Base-by-base conservation (phyloP, 2,329 filamentous ascomycete genomes). In the Colletotrichum karsti region DNA sequence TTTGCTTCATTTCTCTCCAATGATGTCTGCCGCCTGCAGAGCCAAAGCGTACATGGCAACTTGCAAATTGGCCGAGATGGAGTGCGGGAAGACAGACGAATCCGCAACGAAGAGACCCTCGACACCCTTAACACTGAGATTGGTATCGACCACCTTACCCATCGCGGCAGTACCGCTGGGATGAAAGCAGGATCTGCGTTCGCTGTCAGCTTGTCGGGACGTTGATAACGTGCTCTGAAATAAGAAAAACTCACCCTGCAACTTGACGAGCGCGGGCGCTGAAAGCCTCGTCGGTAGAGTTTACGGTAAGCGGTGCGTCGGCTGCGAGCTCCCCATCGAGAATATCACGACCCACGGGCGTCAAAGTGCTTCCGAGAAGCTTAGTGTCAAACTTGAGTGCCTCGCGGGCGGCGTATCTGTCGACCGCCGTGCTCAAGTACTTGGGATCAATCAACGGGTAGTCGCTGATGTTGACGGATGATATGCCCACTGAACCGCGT, bases 1-100 rank as follows among this genome's bases (percentile, higher is more conserved):
- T 22, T 54, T 42, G 26, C 35, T 35, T 12, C 20, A 13, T 2
- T 54, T 30, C 26, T 26, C 41, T 12, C 41, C 44, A 28, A 90
- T 89, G n/a, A 84, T 84, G 74, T 88, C 87, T 3, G 87, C 86
- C 3, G 88, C 87, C 77, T 90, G 89, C 77, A 90, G 87, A 5
- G 82, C 83, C 30, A 88, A 78, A 74, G 89, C 87, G 72, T 87
- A 88, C 1, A 84, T 83, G 1, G 87, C 82, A 1, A 85, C 74
- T 5, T 82, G 80, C 30, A 84, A 81, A 72, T 86, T 75, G 2
- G 75, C 70, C 24, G 75, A 69, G 4, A 79, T 79, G 35, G 81
- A 75, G 10, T 80, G 73, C 8, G 76, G 80, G 26, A 64, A 58
- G 33, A 64, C 26, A 33, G 13, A 64, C 3, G 79, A 77, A 69